Evolutionary conservation across 139 green algal species (phyloP), one percentile per base, ranked within the genome.

Genomic region (Zygnema circumcarinatum): DNA sequence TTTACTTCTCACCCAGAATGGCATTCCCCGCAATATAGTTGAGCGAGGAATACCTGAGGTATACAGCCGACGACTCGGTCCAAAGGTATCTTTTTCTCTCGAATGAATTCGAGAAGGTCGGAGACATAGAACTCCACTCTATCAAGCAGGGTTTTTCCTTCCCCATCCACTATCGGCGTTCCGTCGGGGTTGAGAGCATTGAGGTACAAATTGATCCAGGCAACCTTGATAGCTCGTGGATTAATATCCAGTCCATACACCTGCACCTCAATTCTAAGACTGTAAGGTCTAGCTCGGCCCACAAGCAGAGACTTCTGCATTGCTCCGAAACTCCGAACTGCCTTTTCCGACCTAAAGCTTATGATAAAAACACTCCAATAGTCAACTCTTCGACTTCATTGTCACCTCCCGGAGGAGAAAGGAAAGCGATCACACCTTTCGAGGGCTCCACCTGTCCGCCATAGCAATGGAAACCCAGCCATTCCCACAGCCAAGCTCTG

Each of bases 241-340:
- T 90, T 90, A 53, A 90, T 90, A 72, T 90, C 86, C 76, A 90
- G 36, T 22, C 86, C 86, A 40, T 83, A 83, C 25, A 90, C 76
- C 86, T 90, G 86, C 29, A 62, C 47, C 47, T 25, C 16, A 62
- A 62, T 62, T 62, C 47, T 25, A 62, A 16, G 47, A 62, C 47
- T n/a, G n/a, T n/a, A n/a, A n/a, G n/a, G n/a, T n/a, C n/a, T n/a
- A n/a, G n/a, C n/a, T n/a, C n/a, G n/a, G n/a, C n/a, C n/a, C n/a
- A n/a, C n/a, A n/a, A n/a, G n/a, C n/a, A n/a, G n/a, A n/a, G n/a
- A n/a, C n/a, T n/a, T n/a, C n/a, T n/a, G n/a, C n/a, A n/a, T n/a
- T n/a, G n/a, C n/a, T n/a, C n/a, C n/a, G n/a, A n/a, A n/a, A n/a
- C n/a, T n/a, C n/a, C n/a, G n/a, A n/a, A n/a, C n/a, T n/a, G n/a